These are phyloP conservation scores for Trichophyton mentagrophytes DNA, from an alignment of 2,329 filamentous ascomycete species.

Conservation along the genomic window DNA sequence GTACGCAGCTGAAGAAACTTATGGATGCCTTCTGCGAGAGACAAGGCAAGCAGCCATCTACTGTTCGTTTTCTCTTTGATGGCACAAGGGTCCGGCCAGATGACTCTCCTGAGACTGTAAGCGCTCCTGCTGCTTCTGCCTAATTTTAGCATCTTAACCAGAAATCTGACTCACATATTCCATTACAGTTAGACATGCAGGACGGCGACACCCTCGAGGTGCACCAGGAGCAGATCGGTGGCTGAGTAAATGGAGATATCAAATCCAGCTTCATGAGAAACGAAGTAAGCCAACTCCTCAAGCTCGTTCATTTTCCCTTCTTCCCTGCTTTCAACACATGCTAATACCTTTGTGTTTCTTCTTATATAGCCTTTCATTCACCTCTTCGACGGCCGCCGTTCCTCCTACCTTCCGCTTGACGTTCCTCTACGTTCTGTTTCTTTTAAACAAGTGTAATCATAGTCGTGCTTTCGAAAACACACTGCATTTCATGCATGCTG, in stretches of 20 bases:
- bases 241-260: conserved; percentile 22
- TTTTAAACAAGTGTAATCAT: not conserved
- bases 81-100: conserved; percentile 80
- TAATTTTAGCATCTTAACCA: not conserved
- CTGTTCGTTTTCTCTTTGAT: conserved; percentile 90
- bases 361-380: not conserved
- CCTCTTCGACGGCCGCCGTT: not conserved
- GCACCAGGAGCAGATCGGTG: conserved; percentile 95
- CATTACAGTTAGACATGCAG: conserved; percentile 41
- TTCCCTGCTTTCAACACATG: not conserved
- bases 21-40: conserved; percentile 98
- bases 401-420: not conserved
- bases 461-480: not conserved
- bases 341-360: not conserved
- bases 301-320: not conserved
- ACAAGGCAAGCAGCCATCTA: conserved; percentile 72
- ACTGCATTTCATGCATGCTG: not conserved
- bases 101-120: conserved; percentile 83
- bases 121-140: conserved; percentile 27
- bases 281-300: not conserved
- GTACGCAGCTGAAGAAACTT: conserved; percentile 88
- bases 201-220: conserved; percentile 95
- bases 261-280: not conserved
- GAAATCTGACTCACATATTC: conserved; percentile 5
- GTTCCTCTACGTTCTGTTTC: not conserved